Conservation (phyloP, 768 basidiomycete species). For the Atractiella rhizophila region DNA sequence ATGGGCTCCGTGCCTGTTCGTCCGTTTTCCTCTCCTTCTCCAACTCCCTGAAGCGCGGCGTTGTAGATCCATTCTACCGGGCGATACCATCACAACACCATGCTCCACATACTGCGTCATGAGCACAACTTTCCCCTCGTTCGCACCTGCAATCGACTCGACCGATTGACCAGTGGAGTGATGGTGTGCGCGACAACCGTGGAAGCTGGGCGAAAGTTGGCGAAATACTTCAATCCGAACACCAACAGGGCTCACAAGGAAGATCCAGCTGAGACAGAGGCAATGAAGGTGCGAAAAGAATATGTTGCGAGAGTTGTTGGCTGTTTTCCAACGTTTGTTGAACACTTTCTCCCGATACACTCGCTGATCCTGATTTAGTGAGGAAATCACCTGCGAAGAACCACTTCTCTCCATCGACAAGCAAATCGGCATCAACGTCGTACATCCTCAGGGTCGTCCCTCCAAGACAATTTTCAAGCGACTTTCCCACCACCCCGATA, state of each 20-base stretch:
- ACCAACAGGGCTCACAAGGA: too few relatives aligned
- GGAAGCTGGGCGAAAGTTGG: conserved; percentile 40
- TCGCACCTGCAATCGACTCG: conserved; percentile 75
- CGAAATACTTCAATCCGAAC: conserved; percentile 55
- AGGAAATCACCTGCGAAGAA: conserved; percentile 56
- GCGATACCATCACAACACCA: conserved; percentile 63
- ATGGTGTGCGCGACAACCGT: conserved; percentile 71
- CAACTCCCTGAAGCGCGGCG: neutral
- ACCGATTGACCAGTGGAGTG: conserved; percentile 76
- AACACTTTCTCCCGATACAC: neutral
- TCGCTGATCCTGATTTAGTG: conserved; percentile 25
- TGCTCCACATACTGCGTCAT: conserved; percentile 56
- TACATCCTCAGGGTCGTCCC: conserved; percentile 81
- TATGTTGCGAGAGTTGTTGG: conserved; percentile 75
- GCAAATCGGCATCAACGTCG: conserved; percentile 88
- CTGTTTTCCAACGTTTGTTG: conserved; percentile 55
- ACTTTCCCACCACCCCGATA: conserved; percentile 49
- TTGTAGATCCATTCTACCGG: conserved; percentile 84
- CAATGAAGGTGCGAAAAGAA: conserved; percentile 49
- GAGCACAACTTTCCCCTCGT: conserved; percentile 61
- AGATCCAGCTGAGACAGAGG: too few relatives aligned
- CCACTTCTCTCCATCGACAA: conserved; percentile 76
- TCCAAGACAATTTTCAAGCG: conserved; percentile 73
- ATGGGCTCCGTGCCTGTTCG: conserved; percentile 77
- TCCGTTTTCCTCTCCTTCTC: conserved; percentile 5